Base-by-base conservation (phyloP, 169 alveolate species). In the Eimeria falciformis region DNA sequence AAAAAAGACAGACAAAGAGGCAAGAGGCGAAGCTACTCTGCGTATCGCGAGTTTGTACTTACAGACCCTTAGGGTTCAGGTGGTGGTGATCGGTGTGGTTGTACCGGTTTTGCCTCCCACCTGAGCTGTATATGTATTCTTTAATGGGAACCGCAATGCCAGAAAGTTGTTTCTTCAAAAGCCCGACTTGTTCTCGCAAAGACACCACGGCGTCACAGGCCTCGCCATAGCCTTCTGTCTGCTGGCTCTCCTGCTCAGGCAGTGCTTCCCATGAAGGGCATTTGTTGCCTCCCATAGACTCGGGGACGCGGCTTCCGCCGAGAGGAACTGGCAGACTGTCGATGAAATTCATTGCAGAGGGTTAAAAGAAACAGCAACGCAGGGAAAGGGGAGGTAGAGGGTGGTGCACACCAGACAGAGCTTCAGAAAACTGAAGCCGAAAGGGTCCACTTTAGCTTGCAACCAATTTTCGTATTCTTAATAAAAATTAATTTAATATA, bases 261-360 rank as follows among this genome's bases (percentile, higher is more conserved):
- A 33, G 66, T 66, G 71, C 65, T 29, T 78, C 73, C 88, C 88
- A 78, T 9, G 88, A 53, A 9, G 43, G 65, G 58, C 77, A 47
- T n/a, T 50, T 53, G 25, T 88, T 68, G 17, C 73, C 93, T 7
- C 84, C 93, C 93, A 89, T 89, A 23, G 88, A 81, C 40, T 73
- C 93, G 11, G 93, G 93, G 27, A 89, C 93, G 12, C 93, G 79
- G 0, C 25, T 40, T 43, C 93, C 93, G 18, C 93, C 93, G 0
- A 75, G 55, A 1, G 93, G 93, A 45, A 89, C 93, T 11, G 71
- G 81, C 50, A 40, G 78, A 0, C 66, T 18, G 17, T 82, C 90
- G 17, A 78, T 62, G 45, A 71, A 78, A 53, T 62, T 78, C 88
- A 78, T 78, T 45, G 46, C 23, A 2, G 4, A 2, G 23, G 23